phyloP scores from a whole-genome alignment of 306 rosid genomes.

The Sophora flavescens region DNA sequence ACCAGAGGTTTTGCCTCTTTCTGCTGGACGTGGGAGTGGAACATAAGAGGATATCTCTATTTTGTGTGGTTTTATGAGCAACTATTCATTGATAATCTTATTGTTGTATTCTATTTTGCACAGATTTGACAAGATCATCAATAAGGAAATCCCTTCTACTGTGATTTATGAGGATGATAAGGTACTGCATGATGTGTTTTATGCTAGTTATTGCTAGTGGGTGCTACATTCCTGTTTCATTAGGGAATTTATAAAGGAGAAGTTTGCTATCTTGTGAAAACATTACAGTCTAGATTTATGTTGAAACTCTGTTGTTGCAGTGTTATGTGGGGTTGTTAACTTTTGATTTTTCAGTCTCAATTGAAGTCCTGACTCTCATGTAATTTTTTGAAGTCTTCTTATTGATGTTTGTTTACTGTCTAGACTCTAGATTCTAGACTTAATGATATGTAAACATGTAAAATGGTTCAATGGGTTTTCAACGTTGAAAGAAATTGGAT shows the following conservation, averaged over 20 bases:
- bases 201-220: conserved; percentile 1
- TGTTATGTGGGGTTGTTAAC: neutral
- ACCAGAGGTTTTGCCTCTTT: no score
- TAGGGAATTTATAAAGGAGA: neutral
- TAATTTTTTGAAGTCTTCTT: conserved; percentile 1
- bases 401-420: conserved; percentile 1
- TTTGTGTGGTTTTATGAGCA: neutral
- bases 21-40: neutral
- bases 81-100: neutral
- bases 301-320: conserved; percentile 1
- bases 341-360: neutral
- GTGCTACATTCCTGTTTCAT: neutral
- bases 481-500: neutral
- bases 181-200: conserved; percentile 56
- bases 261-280: conserved; percentile 3
- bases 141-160: conserved; percentile 86
- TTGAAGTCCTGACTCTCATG: neutral
- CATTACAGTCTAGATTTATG: neutral
- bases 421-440: conserved; percentile 9
- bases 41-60: neutral
- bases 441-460: conserved; percentile 10
- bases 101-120: conserved; percentile 31
- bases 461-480: conserved; percentile 6
- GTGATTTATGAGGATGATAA: conserved; percentile 92
- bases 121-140: conserved; percentile 96